These are phyloP conservation scores for Vicia villosa DNA, from an alignment of 306 rosid genomes.

Conservation along the genomic window DNA sequence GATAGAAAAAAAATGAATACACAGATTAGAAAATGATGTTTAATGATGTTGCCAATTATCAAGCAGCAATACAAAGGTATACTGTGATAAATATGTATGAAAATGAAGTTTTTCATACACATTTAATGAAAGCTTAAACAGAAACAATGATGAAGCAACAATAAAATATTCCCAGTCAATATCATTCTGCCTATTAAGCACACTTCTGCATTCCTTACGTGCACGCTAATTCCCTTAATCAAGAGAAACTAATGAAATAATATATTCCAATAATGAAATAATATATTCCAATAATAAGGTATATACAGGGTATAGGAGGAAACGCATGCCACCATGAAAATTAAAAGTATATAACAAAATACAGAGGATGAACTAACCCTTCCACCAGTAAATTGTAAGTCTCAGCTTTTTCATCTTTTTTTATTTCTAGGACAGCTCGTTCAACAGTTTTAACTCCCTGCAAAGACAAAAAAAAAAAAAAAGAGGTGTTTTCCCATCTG, in stretches of 20 bases:
- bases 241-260: slow-evolving; percentile 11
- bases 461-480: slow-evolving; percentile 22
- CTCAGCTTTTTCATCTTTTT: slow-evolving; percentile 48
- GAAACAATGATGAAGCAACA: neutral
- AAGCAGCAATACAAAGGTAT: slow-evolving; percentile 15
- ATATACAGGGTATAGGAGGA: slow-evolving; percentile 19
- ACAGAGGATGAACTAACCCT: slow-evolving; percentile 68
- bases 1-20: neutral
- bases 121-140: slow-evolving; percentile 17
- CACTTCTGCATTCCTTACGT: neutral
- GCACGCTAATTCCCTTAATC: neutral
- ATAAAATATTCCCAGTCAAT: neutral
- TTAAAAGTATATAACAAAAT: slow-evolving; percentile 14
- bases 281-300: neutral
- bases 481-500: slow-evolving; percentile 19
- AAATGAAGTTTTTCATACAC: slow-evolving; percentile 6
- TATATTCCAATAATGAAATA: neutral
- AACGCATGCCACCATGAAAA: slow-evolving; percentile 9
- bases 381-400: slow-evolving; percentile 74
- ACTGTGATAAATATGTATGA: neutral
- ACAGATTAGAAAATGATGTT: slow-evolving; percentile 1
- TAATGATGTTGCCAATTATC: slow-evolving; percentile 6
- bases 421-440: slow-evolving; percentile 60
- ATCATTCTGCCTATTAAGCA: neutral
- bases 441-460: slow-evolving; percentile 86